Evolutionary conservation across 768 basidiomycete species (phyloP).

Genomic region (Gloeostereum incarnatum): DNA sequence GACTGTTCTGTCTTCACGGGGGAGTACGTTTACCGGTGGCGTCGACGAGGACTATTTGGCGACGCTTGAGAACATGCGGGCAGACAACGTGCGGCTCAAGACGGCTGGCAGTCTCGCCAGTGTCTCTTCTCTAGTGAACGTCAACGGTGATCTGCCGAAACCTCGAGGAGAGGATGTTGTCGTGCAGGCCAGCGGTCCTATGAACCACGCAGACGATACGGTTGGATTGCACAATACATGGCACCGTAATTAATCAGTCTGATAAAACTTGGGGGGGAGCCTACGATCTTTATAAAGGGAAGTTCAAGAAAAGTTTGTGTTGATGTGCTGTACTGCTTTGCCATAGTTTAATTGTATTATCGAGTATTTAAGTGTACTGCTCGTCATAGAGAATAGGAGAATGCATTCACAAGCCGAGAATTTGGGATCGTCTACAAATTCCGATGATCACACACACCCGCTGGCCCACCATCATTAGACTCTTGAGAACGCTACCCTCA

Average conservation of each 20-base stretch:
- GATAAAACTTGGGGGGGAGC: no score
- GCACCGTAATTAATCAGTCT: conserved; percentile 20
- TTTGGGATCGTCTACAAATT: no score
- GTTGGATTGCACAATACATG: conserved; percentile 76
- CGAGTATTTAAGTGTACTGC: no score
- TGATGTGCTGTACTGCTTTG: no score
- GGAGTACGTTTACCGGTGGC: conserved; percentile 91
- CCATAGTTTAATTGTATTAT: no score
- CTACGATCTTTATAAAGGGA: no score
- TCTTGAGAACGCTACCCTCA: conserved; percentile 54
- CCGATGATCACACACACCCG: no score
- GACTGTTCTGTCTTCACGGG: conserved; percentile 99
- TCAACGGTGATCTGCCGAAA: no score
- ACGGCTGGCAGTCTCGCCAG: conserved; percentile 12
- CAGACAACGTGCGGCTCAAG: conserved; percentile 73
- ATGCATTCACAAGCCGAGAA: no score
- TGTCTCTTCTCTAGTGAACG: conserved; percentile 6
- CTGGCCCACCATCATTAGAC: no score
- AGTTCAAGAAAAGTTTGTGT: no score
- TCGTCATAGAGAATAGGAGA: no score
- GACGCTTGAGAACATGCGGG: conserved; percentile 65
- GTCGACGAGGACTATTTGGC: conserved; percentile 78
- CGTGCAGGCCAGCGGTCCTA: conserved; percentile 27
- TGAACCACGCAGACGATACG: conserved; percentile 64
- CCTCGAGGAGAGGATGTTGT: conserved; percentile 12